A percentile compares a stretch with the other conserved stretches of the same genome.
These are phyloP conservation scores for Megacollybia marginata DNA, from an alignment of 768 basidiomycete species.

Conservation along the genomic window DNA sequence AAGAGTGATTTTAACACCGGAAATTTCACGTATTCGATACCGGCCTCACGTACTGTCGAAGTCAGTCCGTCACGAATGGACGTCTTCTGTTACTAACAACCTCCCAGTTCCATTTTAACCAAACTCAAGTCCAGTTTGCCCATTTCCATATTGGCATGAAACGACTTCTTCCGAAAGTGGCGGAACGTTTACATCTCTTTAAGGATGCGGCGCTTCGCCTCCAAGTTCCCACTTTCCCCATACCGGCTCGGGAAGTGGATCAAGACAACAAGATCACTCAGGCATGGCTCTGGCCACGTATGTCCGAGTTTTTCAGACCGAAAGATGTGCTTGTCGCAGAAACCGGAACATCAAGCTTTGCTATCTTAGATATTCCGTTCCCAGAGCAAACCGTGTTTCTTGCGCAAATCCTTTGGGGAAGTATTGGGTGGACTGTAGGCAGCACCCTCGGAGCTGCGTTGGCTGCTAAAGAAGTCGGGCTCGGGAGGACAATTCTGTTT, in stretches of 20 bases:
- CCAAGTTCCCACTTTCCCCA: conserved; percentile 35
- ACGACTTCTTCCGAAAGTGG: conserved; percentile 63
- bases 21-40: conserved; percentile 73
- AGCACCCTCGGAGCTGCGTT: conserved; percentile 73
- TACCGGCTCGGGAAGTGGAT: conserved; percentile 33
- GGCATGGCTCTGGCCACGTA: conserved; percentile 76
- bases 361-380: conserved; percentile 72
- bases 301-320: conserved; percentile 62
- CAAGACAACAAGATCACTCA: conserved; percentile 55
- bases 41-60: conserved; percentile 53
- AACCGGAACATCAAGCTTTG: conserved; percentile 86
- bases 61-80: conserved; percentile 24
- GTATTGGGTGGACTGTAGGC: conserved; percentile 83
- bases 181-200: conserved; percentile 41
- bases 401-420: conserved; percentile 83
- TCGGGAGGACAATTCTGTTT: conserved; percentile 73
- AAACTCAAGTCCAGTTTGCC: conserved; percentile 60
- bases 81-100: neutral
- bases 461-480: conserved; percentile 58
- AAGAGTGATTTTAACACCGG: conserved; percentile 86
- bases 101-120: conserved; percentile 67
- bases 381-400: conserved; percentile 61
- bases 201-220: conserved; percentile 30
- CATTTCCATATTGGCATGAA: conserved; percentile 71
- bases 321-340: conserved; percentile 81